Base-by-base conservation (phyloP, 805 yeast genomes). In the Monosporozyma solicola region DNA sequence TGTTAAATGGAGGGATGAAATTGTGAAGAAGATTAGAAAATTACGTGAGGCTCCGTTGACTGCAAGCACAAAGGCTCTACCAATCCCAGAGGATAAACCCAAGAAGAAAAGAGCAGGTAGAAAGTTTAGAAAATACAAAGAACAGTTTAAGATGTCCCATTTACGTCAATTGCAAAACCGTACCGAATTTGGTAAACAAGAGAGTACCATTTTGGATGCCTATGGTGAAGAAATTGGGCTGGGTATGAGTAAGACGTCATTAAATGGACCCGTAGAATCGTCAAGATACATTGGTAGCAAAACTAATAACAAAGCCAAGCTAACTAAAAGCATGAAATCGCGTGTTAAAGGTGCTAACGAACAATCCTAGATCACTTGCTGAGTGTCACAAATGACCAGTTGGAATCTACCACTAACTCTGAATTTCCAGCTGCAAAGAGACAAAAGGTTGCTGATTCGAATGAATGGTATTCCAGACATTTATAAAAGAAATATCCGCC, bases 31-130 rank as follows among this genome's bases (percentile, higher is more conserved):
- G 58, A 72, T 94, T 7, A 88, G 82, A 44, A 88, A 87, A 60
- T 68, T 89, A 33, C 77, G 81, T 27, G 80, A 83, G 5, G 94
- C 97, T 0, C 97, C 98, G 0, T 85, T 83, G 24, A 75, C 76
- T 1, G 73, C 78, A 15, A 82, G 82, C 54, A 84, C 91, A 0
- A 76, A 90, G 49, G 89, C 89, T 0, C 67, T 83, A 5, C 84
- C 92, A 0, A 72, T 78, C 3, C 97, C 97, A 0, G 73, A 80
- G 16, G 96, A 90, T 52, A 77, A 76, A 52, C 80, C 83, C 49
- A 82, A 92, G 4, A 87, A 88, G 69, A 87, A 84, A 59, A 75
- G 99, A 60, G 97, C 95, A 1, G 99, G 99, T 0, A 74, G 82
- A 57, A 72, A 92, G 53, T 77, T 85, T 59, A 75, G 96, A 50